These are phyloP conservation scores for Euphrasia arctica DNA, from an alignment of 305 asterid genomes.

Conservation along the genomic window DNA sequence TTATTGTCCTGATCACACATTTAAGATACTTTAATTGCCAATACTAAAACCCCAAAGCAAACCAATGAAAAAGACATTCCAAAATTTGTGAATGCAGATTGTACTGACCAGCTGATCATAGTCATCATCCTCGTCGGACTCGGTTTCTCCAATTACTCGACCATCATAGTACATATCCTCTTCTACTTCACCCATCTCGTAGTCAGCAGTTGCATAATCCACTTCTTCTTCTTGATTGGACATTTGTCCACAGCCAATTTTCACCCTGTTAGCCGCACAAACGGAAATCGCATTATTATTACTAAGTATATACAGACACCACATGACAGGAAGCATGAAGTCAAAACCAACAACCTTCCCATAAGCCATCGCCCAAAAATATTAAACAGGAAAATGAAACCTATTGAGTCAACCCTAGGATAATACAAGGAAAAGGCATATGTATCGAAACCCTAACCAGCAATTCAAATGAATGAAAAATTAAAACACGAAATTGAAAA, in stretches of 20 bases:
- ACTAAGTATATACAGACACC: background rate
- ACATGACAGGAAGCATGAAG: slow-evolving; percentile 7
- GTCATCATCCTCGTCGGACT: slow-evolving; percentile 50
- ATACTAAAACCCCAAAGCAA: background rate
- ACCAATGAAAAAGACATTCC: background rate
- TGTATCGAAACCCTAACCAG: background rate
- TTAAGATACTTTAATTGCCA: too few species aligned
- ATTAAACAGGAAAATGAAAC: background rate
- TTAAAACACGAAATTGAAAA: background rate
- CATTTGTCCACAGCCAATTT: slow-evolving; percentile 18
- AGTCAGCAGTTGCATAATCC: slow-evolving; percentile 47
- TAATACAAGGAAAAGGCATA: too few species aligned
- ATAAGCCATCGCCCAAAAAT: background rate
- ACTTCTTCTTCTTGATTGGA: slow-evolving; percentile 47
- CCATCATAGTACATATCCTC: slow-evolving; percentile 53
- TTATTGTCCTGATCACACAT: slow-evolving; percentile 31
- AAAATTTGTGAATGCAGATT: slow-evolving; percentile 7
- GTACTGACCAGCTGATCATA: slow-evolving; percentile 48
- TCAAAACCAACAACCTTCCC: background rate
- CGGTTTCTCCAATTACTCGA: slow-evolving; percentile 47
- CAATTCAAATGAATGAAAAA: too few species aligned
- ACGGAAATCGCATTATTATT: background rate
- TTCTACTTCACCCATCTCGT: slow-evolving; percentile 55
- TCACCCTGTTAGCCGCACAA: background rate
- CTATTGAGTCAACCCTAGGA: background rate